A percentile compares a stretch with the other conserved stretches of the same genome.
Conservation (phyloP, 2,329 filamentous ascomycete species). For the Aureobasidium sp. region DNA sequence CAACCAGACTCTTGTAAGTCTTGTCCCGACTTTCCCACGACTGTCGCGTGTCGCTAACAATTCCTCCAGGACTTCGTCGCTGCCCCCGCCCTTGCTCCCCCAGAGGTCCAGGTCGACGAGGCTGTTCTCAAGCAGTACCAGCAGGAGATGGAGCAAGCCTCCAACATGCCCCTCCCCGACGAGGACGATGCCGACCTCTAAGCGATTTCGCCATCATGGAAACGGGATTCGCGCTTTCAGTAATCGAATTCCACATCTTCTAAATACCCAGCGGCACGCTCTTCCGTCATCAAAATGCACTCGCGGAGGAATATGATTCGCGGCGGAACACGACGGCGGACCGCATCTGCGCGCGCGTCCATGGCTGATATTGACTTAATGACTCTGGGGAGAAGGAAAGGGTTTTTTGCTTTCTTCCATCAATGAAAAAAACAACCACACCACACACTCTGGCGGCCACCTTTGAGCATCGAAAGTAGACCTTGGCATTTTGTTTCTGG, state of each 20-base stretch:
- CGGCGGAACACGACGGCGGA: not conserved
- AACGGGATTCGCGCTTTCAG: not conserved
- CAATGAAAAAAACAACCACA: slow-evolving; percentile 8
- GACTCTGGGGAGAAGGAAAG: slow-evolving; percentile 1
- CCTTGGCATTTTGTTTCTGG: slow-evolving; percentile 7
- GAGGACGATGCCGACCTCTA: slow-evolving; percentile 72
- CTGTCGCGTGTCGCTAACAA: slow-evolving; percentile 20
- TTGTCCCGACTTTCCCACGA: no score
- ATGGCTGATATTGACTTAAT: slow-evolving; percentile 8
- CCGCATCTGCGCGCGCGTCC: slow-evolving; percentile 3
- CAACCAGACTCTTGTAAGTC: slow-evolving; percentile 71
- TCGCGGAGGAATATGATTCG: not conserved
- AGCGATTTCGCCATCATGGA: slow-evolving; percentile 18
- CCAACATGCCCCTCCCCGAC: slow-evolving; percentile 77
- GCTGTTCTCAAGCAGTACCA: slow-evolving; percentile 71
- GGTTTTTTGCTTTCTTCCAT: slow-evolving; percentile 11
- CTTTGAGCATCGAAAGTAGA: slow-evolving; percentile 1
- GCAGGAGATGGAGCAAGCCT: slow-evolving; percentile 79
- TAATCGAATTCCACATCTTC: not conserved
- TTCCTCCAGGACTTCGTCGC: slow-evolving; percentile 79
- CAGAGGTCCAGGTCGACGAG: slow-evolving; percentile 83
- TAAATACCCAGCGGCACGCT: slow-evolving; percentile 2
- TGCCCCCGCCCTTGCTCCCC: slow-evolving; percentile 85
- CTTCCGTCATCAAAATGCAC: slow-evolving; percentile 1
- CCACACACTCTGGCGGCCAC: not conserved